Evolutionary conservation across 2,329 filamentous ascomycete genomes (phyloP), one percentile per base, ranked within the genome.

Genomic region (Elsinoe perseae): DNA sequence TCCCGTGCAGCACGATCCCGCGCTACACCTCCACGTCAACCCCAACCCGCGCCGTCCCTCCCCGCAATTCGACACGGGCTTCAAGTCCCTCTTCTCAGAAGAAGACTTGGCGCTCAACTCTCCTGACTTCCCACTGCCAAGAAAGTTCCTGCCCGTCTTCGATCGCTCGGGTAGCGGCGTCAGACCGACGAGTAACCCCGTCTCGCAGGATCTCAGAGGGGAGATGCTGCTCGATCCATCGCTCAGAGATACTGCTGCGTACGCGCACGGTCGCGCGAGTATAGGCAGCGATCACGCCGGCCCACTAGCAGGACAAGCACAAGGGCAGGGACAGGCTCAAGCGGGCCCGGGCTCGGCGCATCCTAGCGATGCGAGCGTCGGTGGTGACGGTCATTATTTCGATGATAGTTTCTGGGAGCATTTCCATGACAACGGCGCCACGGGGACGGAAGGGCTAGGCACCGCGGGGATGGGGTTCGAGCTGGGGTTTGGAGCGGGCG

Each of bases 61-160:
- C 10, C 80, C 80, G 2, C 74, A 75, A 57, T 83, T 83, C 64
- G 81, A 84, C 65, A 79, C 79, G 75, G 77, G 80, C 59, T 67
- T 80, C 9, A 74, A 71, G 36, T 75, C 78, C 57, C 67, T 80
- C 1, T 80, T 80, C 64, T 71, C 69, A 4, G 75, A 78, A 28
- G 72, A 72, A 48, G 67, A 69, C 40, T 58, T 66, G 61, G 52
- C 66, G 65, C 59, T 69, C 65, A 66, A 67, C 53, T 64, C 72
- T 56, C 46, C 63, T 55, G 57, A 57, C 27, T 71, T 68, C 56
- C 28, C 28, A 10, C 38, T 50, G 25, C 50, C 38, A 3, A 34
- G 28, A 9, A 44, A 46, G 9, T 52, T 36, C 27, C 27, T 52
- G 6, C 21, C 38, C 10, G 56, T 53, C 52, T 42, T 56, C 30